phyloP scores from a whole-genome alignment of 2,329 filamentous ascomycete genomes.

The Alternaria atra region DNA sequence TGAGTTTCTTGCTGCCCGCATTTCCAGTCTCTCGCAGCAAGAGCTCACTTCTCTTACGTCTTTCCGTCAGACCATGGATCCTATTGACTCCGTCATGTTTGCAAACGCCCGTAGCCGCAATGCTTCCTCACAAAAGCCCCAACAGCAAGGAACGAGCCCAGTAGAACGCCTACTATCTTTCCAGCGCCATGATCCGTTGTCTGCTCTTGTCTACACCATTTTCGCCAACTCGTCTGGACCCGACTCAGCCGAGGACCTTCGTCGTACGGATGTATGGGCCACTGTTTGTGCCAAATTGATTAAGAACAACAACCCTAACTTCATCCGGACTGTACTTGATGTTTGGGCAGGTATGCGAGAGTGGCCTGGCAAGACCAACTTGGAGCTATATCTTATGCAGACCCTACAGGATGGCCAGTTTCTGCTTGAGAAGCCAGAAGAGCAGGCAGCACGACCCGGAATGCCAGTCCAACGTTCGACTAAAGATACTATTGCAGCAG shows the following conservation, averaged over 20 bases:
- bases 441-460: conserved; percentile 72
- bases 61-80: conserved; percentile 80
- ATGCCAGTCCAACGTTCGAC: conserved; percentile 76
- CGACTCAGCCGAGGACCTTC: conserved; percentile 80
- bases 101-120: conserved; percentile 66
- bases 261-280: conserved; percentile 87
- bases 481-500: conserved; percentile 81
- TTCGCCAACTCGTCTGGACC: conserved; percentile 87
- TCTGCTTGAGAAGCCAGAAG: conserved; percentile 83
- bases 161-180: conserved; percentile 88
- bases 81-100: conserved; percentile 82
- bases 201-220: conserved; percentile 84
- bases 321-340: conserved; percentile 85
- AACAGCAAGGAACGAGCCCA: conserved; percentile 65
- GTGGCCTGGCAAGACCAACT: conserved; percentile 87
- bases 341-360: conserved; percentile 86
- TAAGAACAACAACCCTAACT: conserved; percentile 76
- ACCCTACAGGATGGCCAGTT: conserved; percentile 93
- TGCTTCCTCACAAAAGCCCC: conserved; percentile 60
- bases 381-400: conserved; percentile 95
- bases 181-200: conserved; percentile 86
- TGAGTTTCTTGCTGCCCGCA: conserved; percentile 83
- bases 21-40: conserved; percentile 76
- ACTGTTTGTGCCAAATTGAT: conserved; percentile 85
- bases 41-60: conserved; percentile 82